Base-by-base conservation (phyloP, 2,329 filamentous ascomycete species). In the Diaporthe batatas region DNA sequence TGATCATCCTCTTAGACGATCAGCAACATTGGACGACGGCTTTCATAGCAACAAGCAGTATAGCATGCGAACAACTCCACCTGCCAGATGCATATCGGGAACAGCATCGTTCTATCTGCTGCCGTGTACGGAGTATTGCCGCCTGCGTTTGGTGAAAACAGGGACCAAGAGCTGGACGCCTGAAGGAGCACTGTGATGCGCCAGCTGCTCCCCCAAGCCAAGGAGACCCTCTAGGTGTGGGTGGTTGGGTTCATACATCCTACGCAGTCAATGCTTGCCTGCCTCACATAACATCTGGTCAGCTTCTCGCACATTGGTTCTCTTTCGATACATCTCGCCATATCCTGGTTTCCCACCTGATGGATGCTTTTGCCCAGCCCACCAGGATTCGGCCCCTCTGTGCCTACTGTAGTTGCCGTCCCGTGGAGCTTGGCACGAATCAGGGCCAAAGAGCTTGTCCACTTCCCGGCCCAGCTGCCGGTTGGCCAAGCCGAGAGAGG, bases 1-100 rank as follows among this genome's bases (percentile, higher is more conserved):
- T 71, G 70, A 67, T 71, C 59, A 67, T 36, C 51, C 36, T 12
- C 39, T 29, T 51, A 11, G 51, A 51, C 62, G 70, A 67, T 58
- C 70, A 54, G 70, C 42, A 69, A 72, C 32, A 72, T 62, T 49
- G 54, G 71, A 69, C 64, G 71, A 72, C 55, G 29, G 68, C 55
- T 8, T 21, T 53, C 32, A 53, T 54, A 34, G 55, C 55, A 42
- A 54, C 58, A 58, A 70, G 32, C 39, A 58, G 68, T 70, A 49
- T 44, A 49, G 39, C 42, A 58, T 58, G 53, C 44, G 68, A 44
- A 42, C 36, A 44, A n/a, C 32, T 42, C 49, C 49, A 55, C 36
- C 23, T 36, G 47, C 51, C 49, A 18, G 12, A 23, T n/a, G 47
- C 64, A 54, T 25, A 51, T n/a, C 47, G 16, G 49, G 10, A 68